Evolutionary conservation across 1,284 basidiomycete species (phyloP).

Genomic region (Cerioporus squamosus): DNA sequence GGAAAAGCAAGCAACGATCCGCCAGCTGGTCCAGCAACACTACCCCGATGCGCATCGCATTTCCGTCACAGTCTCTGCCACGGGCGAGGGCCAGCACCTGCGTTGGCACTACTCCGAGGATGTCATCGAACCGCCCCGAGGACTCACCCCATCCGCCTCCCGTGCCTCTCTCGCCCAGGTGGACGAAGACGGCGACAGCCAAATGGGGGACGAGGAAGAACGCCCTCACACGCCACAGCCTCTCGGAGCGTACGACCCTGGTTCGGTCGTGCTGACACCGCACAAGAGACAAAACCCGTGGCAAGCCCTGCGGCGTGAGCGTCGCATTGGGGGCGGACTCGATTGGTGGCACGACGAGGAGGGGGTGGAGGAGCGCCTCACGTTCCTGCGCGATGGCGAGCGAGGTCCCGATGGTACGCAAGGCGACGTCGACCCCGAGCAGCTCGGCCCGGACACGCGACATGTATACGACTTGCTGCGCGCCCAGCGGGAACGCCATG

Average conservation of each 20-base stretch:
- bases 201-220: conserved; percentile 14
- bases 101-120: conserved; percentile 16
- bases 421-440: neutral
- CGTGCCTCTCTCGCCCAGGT: neutral
- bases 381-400: neutral
- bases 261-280: conserved; percentile 18
- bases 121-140: neutral
- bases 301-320: conserved; percentile 6
- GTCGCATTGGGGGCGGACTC: conserved; percentile 7
- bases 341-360: conserved; percentile 9
- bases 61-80: conserved; percentile 5
- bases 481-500: neutral
- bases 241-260: conserved; percentile 6
- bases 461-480: neutral
- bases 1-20: neutral
- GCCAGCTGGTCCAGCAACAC: neutral
- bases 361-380: conserved; percentile 4
- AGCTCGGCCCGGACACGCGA: neutral
- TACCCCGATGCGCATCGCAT: conserved; percentile 4
- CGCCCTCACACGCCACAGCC: conserved; percentile 9
- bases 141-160: neutral
- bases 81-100: conserved; percentile 5
- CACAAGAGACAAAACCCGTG: conserved; percentile 1
- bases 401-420: neutral
- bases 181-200: conserved; percentile 17